phyloP scores from a whole-genome alignment of 2,329 filamentous ascomycete genomes.

The Blastomyces percursus region DNA sequence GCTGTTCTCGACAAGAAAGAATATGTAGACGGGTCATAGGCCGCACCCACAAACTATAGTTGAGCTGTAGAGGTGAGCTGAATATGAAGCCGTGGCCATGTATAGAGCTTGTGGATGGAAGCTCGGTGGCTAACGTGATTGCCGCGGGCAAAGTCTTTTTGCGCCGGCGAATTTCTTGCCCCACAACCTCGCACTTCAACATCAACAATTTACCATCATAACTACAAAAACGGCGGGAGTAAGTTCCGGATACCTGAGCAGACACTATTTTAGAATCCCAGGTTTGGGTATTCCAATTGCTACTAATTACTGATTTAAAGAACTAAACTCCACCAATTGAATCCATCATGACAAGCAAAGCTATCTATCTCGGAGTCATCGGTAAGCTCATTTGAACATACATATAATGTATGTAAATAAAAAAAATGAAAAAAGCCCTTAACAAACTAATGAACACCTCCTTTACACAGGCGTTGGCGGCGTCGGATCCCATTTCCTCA shows the following conservation, averaged over 20 bases:
- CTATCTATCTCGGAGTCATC: conserved; percentile 35
- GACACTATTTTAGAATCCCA: background rate
- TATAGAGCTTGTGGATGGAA: background rate
- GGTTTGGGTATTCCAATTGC: background rate
- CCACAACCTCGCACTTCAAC: conserved; percentile 2
- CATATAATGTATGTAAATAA: background rate
- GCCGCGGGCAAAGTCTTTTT: background rate
- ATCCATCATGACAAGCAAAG: conserved; percentile 23
- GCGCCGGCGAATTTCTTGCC: background rate
- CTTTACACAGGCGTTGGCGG: conserved; percentile 64
- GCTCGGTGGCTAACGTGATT: background rate
- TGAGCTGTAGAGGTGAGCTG: background rate
- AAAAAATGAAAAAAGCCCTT: background rate
- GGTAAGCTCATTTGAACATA: conserved; percentile 19
- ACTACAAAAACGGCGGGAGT: background rate
- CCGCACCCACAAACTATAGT: background rate
- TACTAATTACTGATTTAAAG: background rate
- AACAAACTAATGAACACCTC: conserved; percentile 9
- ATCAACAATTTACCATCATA: background rate
- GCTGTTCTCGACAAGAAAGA: background rate
- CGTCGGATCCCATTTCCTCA: conserved; percentile 83
- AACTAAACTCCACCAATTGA: background rate
- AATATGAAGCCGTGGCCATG: background rate
- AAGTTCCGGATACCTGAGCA: conserved; percentile 4
- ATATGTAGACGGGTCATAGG: background rate